Evolutionary conservation across 2,329 filamentous ascomycete species (phyloP).

Genomic region (Arthrocladium fulminans): DNA sequence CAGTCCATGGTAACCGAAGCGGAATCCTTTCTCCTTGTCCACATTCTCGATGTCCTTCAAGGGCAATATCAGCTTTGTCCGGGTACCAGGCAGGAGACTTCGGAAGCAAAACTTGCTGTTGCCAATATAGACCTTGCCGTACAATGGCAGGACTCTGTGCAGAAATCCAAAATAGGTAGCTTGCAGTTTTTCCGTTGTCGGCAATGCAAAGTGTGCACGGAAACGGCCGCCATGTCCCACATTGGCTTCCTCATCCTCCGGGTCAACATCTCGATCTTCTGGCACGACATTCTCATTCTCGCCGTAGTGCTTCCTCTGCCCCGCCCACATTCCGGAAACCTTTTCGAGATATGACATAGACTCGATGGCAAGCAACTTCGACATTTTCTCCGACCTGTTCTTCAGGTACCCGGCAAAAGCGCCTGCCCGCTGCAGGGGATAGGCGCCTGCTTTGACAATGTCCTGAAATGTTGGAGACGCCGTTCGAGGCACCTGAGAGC

Average conservation of each 20-base stretch:
- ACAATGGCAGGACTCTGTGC: slow-evolving; percentile 80
- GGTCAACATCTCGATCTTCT: slow-evolving; percentile 53
- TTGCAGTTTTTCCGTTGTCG: slow-evolving; percentile 69
- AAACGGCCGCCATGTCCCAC: slow-evolving; percentile 59
- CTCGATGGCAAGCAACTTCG: slow-evolving; percentile 71
- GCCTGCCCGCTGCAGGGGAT: slow-evolving; percentile 74
- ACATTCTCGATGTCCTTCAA: slow-evolving; percentile 87
- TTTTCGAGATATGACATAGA: slow-evolving; percentile 96
- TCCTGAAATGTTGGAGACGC: slow-evolving; percentile 49
- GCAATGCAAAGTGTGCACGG: slow-evolving; percentile 81
- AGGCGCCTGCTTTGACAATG: slow-evolving; percentile 54
- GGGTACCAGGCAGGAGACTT: slow-evolving; percentile 76
- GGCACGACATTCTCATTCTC: slow-evolving; percentile 58
- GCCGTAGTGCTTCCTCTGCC: slow-evolving; percentile 79
- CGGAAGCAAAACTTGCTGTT: slow-evolving; percentile 84
- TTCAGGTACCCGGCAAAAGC: slow-evolving; percentile 76
- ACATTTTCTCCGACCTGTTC: slow-evolving; percentile 70
- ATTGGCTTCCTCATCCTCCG: slow-evolving; percentile 48
- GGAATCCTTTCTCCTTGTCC: slow-evolving; percentile 89
- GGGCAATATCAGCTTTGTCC: slow-evolving; percentile 86
- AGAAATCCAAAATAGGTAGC: slow-evolving; percentile 89
- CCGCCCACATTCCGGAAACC: slow-evolving; percentile 94
- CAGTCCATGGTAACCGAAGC: slow-evolving; percentile 81
- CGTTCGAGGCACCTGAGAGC: slow-evolving; percentile 5
- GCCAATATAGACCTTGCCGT: slow-evolving; percentile 94